Percentiles rank a stretch among this genome's conserved stretches.
phyloP scores from a whole-genome alignment of 352 stramenopile genomes.

The Phytophthora sp. region DNA sequence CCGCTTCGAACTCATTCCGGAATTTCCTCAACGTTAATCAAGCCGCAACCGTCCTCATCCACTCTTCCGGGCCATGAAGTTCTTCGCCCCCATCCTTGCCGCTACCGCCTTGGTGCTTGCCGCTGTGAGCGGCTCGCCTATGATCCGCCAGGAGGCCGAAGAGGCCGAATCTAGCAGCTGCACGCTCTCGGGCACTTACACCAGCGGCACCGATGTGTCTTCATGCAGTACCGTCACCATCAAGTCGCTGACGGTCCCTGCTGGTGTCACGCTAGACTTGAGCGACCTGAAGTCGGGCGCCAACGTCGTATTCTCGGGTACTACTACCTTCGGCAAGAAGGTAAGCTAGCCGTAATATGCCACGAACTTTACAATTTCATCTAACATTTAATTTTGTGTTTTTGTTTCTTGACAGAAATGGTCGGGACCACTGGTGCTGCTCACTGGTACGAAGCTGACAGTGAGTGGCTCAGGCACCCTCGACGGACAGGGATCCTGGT shows the following conservation, averaged over 20 bases:
- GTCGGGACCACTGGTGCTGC: conserved; percentile 37
- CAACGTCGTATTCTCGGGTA: conserved; percentile 40
- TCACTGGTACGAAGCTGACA: conserved; percentile 31
- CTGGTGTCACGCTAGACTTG: conserved; percentile 43
- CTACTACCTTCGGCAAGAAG: conserved; percentile 43
- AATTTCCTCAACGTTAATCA: conserved; percentile 18
- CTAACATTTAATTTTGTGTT: neutral
- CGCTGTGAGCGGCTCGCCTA: conserved; percentile 8
- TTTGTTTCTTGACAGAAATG: conserved; percentile 21
- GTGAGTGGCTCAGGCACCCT: conserved; percentile 36
- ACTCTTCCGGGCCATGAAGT: conserved; percentile 20
- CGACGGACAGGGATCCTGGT: conserved; percentile 44
- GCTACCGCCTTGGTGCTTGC: neutral
- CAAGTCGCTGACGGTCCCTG: conserved; percentile 32
- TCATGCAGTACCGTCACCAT: conserved; percentile 35
- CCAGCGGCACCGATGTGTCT: conserved; percentile 22
- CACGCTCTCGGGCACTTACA: conserved; percentile 42
- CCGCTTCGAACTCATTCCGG: conserved; percentile 20
- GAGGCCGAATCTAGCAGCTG: conserved; percentile 25
- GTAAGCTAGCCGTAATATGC: too few species aligned
- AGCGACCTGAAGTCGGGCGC: conserved; percentile 33
- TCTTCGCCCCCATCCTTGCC: conserved; percentile 6
- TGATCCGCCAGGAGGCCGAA: conserved; percentile 26
- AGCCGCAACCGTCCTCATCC: neutral
- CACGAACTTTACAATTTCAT: too few species aligned